These are phyloP conservation scores for Agroathelia rolfsii DNA, from an alignment of 1,284 basidiomycete genomes.

Conservation along the genomic window DNA sequence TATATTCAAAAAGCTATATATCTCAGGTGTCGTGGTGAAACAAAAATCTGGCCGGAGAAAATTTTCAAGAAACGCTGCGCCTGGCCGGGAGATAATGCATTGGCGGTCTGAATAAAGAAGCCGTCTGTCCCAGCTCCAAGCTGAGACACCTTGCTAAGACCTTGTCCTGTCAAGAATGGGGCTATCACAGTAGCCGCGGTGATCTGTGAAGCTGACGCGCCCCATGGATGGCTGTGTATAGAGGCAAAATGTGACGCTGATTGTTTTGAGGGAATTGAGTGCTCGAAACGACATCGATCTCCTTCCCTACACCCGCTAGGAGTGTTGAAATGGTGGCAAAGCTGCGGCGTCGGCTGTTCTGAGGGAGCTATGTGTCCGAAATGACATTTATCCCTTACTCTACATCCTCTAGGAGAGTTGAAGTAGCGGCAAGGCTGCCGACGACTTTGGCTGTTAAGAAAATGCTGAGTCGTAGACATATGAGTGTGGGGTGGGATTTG, in stretches of 20 bases:
- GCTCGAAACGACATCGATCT: slow-evolving; percentile 23
- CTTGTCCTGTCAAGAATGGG: slow-evolving; percentile 37
- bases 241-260: too few species aligned
- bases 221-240: slow-evolving; percentile 8
- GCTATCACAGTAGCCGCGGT: slow-evolving; percentile 19
- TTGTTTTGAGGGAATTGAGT: too few species aligned
- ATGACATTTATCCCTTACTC: too few species aligned
- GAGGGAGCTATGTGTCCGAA: too few species aligned
- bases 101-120: slow-evolving; percentile 27
- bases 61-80: slow-evolving; percentile 37
- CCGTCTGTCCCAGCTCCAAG: slow-evolving; percentile 25
- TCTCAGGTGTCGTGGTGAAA: slow-evolving; percentile 29
- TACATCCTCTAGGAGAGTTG: too few species aligned
- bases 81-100: slow-evolving; percentile 33
- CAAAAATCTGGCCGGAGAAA: slow-evolving; percentile 35
- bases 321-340: slow-evolving; percentile 28
- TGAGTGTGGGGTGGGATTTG: too few species aligned
- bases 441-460: too few species aligned
- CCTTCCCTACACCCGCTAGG: slow-evolving; percentile 33
- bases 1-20: slow-evolving; percentile 39
- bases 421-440: too few species aligned
- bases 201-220: slow-evolving; percentile 6
- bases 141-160: slow-evolving; percentile 36
- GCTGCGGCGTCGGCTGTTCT: too few species aligned
- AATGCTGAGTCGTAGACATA: too few species aligned